Conservation (phyloP, 345 rosid genomes). For the Populus euphratica region DNA sequence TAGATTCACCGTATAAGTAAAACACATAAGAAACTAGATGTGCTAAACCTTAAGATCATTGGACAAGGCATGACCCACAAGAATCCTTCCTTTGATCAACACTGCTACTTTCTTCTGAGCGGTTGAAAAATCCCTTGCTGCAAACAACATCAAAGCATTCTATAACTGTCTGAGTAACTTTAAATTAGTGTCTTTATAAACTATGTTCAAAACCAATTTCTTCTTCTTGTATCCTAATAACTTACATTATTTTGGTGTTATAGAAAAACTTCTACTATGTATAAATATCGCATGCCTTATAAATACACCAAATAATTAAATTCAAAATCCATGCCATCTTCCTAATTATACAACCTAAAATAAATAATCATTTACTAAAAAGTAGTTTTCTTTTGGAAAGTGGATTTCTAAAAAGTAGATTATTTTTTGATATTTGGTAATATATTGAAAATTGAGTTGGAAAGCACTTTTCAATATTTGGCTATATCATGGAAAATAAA, state of each 20-base stretch:
- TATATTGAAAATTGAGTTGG: too few relatives aligned
- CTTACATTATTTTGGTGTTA: neutral
- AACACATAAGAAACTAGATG: constrained; percentile 5
- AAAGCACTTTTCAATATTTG: too few relatives aligned
- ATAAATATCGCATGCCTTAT: neutral
- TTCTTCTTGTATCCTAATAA: neutral
- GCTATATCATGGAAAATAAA: too few relatives aligned
- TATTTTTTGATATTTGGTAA: too few relatives aligned
- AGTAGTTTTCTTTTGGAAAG: too few relatives aligned
- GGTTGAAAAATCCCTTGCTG: constrained; percentile 73
- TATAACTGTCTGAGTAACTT: neutral
- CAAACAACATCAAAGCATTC: constrained; percentile 1
- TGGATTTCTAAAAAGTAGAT: too few relatives aligned
- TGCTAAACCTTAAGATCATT: constrained; percentile 83
- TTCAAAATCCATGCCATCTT: too few relatives aligned
- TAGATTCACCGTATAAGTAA: neutral
- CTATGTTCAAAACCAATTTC: neutral
- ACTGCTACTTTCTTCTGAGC: constrained; percentile 88
- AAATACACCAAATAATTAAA: too few relatives aligned
- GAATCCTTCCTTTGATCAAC: constrained; percentile 70
- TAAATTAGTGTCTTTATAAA: neutral
- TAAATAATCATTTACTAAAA: too few relatives aligned
- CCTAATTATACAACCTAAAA: too few relatives aligned
- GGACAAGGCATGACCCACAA: constrained; percentile 90
- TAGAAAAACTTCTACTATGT: neutral